Percentiles rank a stretch among this genome's conserved stretches.
phyloP scores from a whole-genome alignment of 2,329 filamentous ascomycete genomes.

The Penicillium griseofulvum region DNA sequence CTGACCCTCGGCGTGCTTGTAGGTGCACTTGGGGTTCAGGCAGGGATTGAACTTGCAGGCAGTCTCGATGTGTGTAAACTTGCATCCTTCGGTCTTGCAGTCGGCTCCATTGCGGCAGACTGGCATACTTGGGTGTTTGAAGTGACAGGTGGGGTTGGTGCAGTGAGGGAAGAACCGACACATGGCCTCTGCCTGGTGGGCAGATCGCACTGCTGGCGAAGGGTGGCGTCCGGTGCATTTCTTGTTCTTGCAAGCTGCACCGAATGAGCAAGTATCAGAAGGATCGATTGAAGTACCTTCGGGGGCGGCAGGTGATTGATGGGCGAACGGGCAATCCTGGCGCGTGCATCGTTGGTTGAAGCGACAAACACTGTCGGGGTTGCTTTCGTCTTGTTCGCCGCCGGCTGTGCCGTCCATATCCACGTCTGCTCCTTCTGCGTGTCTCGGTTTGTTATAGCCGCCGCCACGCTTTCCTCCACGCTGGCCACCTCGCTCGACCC shows the following conservation, averaged over 20 bases:
- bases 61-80: constrained; percentile 81
- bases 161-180: constrained; percentile 93
- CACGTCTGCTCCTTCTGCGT: constrained; percentile 28
- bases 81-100: constrained; percentile 77
- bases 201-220: constrained; percentile 75
- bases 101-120: constrained; percentile 88
- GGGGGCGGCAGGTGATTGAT: constrained; percentile 88
- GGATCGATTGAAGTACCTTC: constrained; percentile 75
- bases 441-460: constrained; percentile 27
- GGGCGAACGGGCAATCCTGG: constrained; percentile 85
- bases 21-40: constrained; percentile 80
- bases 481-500: constrained; percentile 56
- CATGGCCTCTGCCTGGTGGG: constrained; percentile 78
- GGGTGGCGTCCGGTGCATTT: constrained; percentile 93
- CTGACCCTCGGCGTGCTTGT: constrained; percentile 89
- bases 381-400: constrained; percentile 52
- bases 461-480: constrained; percentile 52
- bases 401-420: constrained; percentile 32
- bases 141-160: constrained; percentile 81
- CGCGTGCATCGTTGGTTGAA: constrained; percentile 89
- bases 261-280: constrained; percentile 76
- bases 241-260: constrained; percentile 89
- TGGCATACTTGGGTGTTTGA: constrained; percentile 83
- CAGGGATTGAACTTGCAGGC: constrained; percentile 91
- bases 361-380: constrained; percentile 71